Base-by-base conservation (phyloP, 2,329 filamentous ascomycete genomes). In the Monosporascus cannonballus region DNA sequence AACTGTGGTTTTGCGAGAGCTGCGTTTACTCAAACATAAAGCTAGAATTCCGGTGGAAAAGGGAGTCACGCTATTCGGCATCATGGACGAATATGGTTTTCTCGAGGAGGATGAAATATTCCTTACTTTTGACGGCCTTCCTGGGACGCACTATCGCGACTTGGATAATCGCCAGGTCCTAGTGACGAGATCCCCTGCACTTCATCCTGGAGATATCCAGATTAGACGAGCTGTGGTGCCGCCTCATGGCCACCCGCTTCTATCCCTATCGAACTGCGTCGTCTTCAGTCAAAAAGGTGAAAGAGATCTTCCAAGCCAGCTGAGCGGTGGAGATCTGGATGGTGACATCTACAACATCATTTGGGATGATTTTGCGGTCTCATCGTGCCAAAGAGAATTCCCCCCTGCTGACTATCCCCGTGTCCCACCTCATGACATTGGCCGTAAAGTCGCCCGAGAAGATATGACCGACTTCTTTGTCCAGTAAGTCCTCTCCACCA, bases 391-490 rank as follows among this genome's bases (percentile, higher is more conserved):
- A 11, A 22, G 15, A 0, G 73, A 70, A 0, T 81, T 75, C n/a
- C 0, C 3, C 1, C 81, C 90, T 0, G 89, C 90, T 0, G 82
- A 90, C 56, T 95, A 96, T 59, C 78, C 83, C 3, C 76, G 81
- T 1, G 74, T 80, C 0, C 17, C 59, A 0, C 80, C 87, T 0
- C 55, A 75, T 0, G 74, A 85, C 47, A 77, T 95, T n/a, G 74
- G 77, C 7, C 75, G 86, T 1, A 56, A 70, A 0, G 87, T 95
- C 0, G 69, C 68, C 1, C 67, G 69, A 2, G 66, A 79, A 1
- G 89, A 95, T 59, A 94, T 96, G 72, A 84, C 83, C 0, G 74
- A 87, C 11, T 94, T 93, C 68, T 94, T 96, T 57, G 76, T 95
- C n/a, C 74, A 84, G 17, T 45, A 25, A n/a, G 42, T 45, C 9